Conservation (phyloP, 2,329 filamentous ascomycete genomes). For the Boeremia exigua region DNA sequence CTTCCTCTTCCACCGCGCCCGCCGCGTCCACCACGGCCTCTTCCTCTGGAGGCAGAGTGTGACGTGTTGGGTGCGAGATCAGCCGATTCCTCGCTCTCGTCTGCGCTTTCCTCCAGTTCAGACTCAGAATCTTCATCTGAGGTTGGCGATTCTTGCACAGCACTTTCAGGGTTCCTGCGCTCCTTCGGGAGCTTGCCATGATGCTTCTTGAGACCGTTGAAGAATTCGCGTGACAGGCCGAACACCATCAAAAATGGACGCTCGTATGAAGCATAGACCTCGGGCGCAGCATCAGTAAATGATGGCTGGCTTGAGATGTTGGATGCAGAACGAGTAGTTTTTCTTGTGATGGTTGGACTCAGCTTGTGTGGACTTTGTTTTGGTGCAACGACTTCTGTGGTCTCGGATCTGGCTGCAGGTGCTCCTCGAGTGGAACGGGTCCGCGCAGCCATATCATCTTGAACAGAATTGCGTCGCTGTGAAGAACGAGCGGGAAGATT, state of each 20-base stretch:
- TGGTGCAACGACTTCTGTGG: slow-evolving; percentile 31
- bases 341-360: slow-evolving; percentile 38
- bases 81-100: slow-evolving; percentile 35
- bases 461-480: slow-evolving; percentile 38
- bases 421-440: slow-evolving; percentile 42
- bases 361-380: slow-evolving; percentile 33
- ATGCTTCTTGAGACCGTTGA: slow-evolving; percentile 38
- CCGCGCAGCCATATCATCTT: slow-evolving; percentile 42
- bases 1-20: slow-evolving; percentile 37
- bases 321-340: slow-evolving; percentile 46
- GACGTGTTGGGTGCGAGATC: slow-evolving; percentile 26
- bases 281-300: slow-evolving; percentile 32
- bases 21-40: slow-evolving; percentile 36
- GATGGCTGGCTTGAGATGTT: slow-evolving; percentile 42
- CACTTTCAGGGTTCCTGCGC: slow-evolving; percentile 24
- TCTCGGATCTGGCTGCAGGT: slow-evolving; percentile 38
- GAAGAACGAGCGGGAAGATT: slow-evolving; percentile 37
- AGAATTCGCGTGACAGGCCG: slow-evolving; percentile 43
- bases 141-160: slow-evolving; percentile 23
- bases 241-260: slow-evolving; percentile 43
- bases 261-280: slow-evolving; percentile 43
- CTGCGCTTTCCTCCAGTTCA: slow-evolving; percentile 29
- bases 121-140: slow-evolving; percentile 26
- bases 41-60: slow-evolving; percentile 29
- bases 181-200: slow-evolving; percentile 36